Base-by-base conservation (phyloP, 768 basidiomycete species). In the Terana coerulea region DNA sequence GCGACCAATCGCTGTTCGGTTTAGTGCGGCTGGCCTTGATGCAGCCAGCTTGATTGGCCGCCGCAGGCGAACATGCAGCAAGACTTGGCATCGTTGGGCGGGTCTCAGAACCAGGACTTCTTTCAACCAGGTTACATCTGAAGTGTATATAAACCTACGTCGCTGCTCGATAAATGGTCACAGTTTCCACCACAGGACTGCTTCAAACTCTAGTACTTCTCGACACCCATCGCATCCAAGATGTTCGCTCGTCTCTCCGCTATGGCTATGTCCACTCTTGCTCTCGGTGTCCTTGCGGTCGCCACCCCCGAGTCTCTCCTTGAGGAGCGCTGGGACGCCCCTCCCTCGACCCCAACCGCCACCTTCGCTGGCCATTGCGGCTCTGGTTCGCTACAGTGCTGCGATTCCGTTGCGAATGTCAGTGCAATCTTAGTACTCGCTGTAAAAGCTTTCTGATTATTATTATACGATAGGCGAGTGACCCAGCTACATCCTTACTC, bases 171-270 rank as follows among this genome's bases (percentile, higher is more conserved):
- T 17, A n/a, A 46, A 21, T 22, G 19, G 17, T 19, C 17, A 19
- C n/a, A 29, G 19, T 21, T 31, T 31, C 19, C 45, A 46, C 31
- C 45, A 34, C n/a, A n/a, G 31, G 30, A 46, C 45, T 46, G 11
- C 45, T 46, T 19, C 31, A 22, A 45, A 9, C 6, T 17, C 31
- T 17, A 46, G 45, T 21, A 21, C 14, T 43, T 17, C 41, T 30
- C 43, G 35, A 6, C 51, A 44, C 4, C 24, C 24, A 11, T n/a
- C 12, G 43, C 25, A n/a, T n/a, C 35, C 21, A 57, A 41, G 34
- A 60, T 60, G 59, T 49, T 57, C 52, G 15, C 59, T 51, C 58
- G 51, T 22, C 19, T 42, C 53, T 26, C 39, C 35, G 24, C 36
- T 29, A 47, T 49, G 34, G 24, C 36, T 29, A 47, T 49, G 34